Percentiles rank a stretch among this genome's conserved stretches.
Conservation (phyloP, 345 rosid species). For the Erysimum cheiranthoides region DNA sequence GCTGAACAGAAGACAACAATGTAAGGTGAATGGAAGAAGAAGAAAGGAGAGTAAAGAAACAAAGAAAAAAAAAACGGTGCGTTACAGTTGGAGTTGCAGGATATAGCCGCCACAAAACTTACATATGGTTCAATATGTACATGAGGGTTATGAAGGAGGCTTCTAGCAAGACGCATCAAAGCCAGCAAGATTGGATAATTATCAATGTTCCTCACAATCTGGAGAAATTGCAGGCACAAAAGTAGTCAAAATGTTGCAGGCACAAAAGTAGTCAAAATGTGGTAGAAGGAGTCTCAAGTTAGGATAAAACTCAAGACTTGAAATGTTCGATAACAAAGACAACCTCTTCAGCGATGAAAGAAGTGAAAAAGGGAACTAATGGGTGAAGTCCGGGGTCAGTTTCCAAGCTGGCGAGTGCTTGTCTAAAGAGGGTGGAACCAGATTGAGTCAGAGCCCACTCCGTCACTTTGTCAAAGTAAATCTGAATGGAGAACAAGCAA, state of each 20-base stretch:
- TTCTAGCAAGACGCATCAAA: conserved; percentile 69
- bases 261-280: conserved; percentile 26
- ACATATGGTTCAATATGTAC: conserved; percentile 88
- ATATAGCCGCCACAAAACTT: conserved; percentile 45
- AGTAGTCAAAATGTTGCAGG: conserved; percentile 23
- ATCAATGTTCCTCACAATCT: conserved; percentile 68
- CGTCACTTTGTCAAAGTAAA: conserved; percentile 69
- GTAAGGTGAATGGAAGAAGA: conserved; percentile 7
- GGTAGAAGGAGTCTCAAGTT: conserved; percentile 13
- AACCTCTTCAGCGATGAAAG: conserved; percentile 82
- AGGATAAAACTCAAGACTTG: conserved; percentile 1
- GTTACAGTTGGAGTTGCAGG: conserved; percentile 4
- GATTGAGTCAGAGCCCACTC: conserved; percentile 59
- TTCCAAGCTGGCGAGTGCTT: conserved; percentile 72
- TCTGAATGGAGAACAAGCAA: conserved; percentile 49
- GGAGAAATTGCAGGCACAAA: conserved; percentile 33
- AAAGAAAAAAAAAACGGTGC: not conserved
- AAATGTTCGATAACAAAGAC: conserved; percentile 1
- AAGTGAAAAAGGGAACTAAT: conserved; percentile 69
- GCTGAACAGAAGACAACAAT: conserved; percentile 51
- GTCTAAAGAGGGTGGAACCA: conserved; percentile 61
- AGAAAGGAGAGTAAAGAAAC: not conserved
- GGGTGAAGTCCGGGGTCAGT: conserved; percentile 83
- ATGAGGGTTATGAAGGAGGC: conserved; percentile 82
- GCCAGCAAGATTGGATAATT: conserved; percentile 64